Base-by-base conservation (phyloP, 2,329 filamentous ascomycete genomes). In the Colletotrichum paranaense region DNA sequence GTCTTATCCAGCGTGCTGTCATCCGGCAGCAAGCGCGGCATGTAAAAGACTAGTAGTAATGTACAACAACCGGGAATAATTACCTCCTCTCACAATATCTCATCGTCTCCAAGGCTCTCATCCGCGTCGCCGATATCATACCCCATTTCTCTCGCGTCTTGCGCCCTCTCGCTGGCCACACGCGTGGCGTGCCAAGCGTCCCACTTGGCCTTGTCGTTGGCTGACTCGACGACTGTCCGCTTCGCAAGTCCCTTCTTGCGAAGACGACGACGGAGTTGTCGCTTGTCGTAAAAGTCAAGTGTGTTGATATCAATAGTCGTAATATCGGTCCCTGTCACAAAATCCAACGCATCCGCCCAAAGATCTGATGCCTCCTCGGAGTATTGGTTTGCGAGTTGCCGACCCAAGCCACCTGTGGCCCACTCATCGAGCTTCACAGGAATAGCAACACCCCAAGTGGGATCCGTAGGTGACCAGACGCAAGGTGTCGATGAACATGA, bases 361-460 rank as follows among this genome's bases (percentile, higher is more conserved):
- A 82, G 78, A 76, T 91, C 89, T 7, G 81, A 80, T 1, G 85
- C 74, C 46, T 88, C 85, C 62, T 89, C 86, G 5, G 78, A 76
- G 1, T 83, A 75, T 56, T 80, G 78, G n/a, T 78, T 79, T 16
- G 81, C 79, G 4, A 85, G 56, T 1, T 75, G 76, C 49, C 88
- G 86, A 5, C 87, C 88, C 42, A 80, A 81, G 1, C 89, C 89
- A 19, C 88, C 86, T 0, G 88, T 89, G 9, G 84, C 78, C 90
- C 90, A 92, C 76, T 92, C 86, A 78, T 92, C 90, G 14, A 92
- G 77, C 81, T 92, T 92, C 69, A 90, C 86, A 3, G 90, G 90
- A 58, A 92, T 84, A 1, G 89, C 88, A 52, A 83, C 84, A n/a
- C 90, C 90, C 79, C 90, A 92, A 30, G 86, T 86, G 0, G 90